Evolutionary conservation across 2,329 filamentous ascomycete species (phyloP).

Genomic region (Cladophialophora carrionii): DNA sequence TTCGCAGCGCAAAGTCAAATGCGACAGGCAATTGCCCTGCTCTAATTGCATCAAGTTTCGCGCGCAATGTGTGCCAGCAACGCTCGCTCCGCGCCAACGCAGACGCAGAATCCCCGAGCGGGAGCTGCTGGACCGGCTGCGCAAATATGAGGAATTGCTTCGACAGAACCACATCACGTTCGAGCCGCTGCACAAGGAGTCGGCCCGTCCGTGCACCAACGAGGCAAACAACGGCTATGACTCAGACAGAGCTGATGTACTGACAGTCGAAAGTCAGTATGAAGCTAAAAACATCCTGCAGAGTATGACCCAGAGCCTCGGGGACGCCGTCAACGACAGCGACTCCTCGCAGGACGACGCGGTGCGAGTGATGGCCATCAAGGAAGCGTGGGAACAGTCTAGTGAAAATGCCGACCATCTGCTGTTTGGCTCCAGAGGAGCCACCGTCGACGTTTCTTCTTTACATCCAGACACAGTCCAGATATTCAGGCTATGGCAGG

Average conservation of each 20-base stretch:
- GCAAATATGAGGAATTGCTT: slow-evolving; percentile 68
- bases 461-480: slow-evolving; percentile 56
- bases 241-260: slow-evolving; percentile 36
- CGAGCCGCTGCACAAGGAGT: slow-evolving; percentile 60
- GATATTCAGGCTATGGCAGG: slow-evolving; percentile 60
- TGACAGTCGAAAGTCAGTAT: slow-evolving; percentile 40
- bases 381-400: slow-evolving; percentile 53
- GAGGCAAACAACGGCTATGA: slow-evolving; percentile 31
- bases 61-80: slow-evolving; percentile 58
- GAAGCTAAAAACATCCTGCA: slow-evolving; percentile 51
- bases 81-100: slow-evolving; percentile 58
- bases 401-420: slow-evolving; percentile 53
- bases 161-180: slow-evolving; percentile 69
- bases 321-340: slow-evolving; percentile 40
- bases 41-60: slow-evolving; percentile 52
- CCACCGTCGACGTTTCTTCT: slow-evolving; percentile 51
- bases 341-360: slow-evolving; percentile 43
- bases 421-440: slow-evolving; percentile 55
- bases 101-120: slow-evolving; percentile 68
- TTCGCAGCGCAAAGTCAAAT: slow-evolving; percentile 16
- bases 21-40: slow-evolving; percentile 11
- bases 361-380: slow-evolving; percentile 46
- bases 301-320: slow-evolving; percentile 48
- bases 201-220: slow-evolving; percentile 33
- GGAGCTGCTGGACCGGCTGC: slow-evolving; percentile 70